These are phyloP conservation scores for Penicillium robsamsonii DNA, from an alignment of 495 filamentous ascomycete genomes.

Conservation along the genomic window DNA sequence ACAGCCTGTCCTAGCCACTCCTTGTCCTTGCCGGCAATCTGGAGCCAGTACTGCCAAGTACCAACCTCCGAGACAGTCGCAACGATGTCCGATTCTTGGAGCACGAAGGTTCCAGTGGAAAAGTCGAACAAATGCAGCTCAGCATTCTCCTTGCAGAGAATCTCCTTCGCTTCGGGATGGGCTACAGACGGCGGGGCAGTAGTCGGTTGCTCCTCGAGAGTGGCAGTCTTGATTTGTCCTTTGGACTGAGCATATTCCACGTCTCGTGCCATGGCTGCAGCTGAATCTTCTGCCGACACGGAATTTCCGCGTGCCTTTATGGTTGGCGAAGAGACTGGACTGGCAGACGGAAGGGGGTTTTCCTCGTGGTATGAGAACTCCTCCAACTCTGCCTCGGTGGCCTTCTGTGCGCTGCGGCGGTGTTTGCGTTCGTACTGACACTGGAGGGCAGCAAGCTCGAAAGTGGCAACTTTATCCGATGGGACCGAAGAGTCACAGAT, in stretches of 20 bases:
- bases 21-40: constrained; percentile 71
- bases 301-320: constrained; percentile 41
- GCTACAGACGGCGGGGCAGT: constrained; percentile 55
- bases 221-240: constrained; percentile 36
- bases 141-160: constrained; percentile 71
- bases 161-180: constrained; percentile 67
- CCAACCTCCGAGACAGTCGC: constrained; percentile 85
- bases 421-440: constrained; percentile 98
- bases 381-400: constrained; percentile 74
- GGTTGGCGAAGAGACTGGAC: constrained; percentile 67
- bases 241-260: constrained; percentile 46
- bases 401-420: constrained; percentile 70
- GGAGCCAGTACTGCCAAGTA: constrained; percentile 93
- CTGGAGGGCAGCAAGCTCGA: constrained; percentile 80
- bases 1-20: constrained; percentile 89
- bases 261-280: constrained; percentile 46
- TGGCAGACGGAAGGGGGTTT: constrained; percentile 77
- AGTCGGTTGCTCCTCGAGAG: constrained; percentile 28
- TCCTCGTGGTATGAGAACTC: constrained; percentile 80
- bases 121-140: constrained; percentile 96
- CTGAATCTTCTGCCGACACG: constrained; percentile 34
- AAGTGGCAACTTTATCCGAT: constrained; percentile 68
- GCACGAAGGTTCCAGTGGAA: constrained; percentile 72
- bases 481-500: constrained; percentile 77
- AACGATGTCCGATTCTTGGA: constrained; percentile 70